Evolutionary conservation across 2,329 filamentous ascomycete genomes (phyloP).

Genomic region (Pezicula neosporulosa): DNA sequence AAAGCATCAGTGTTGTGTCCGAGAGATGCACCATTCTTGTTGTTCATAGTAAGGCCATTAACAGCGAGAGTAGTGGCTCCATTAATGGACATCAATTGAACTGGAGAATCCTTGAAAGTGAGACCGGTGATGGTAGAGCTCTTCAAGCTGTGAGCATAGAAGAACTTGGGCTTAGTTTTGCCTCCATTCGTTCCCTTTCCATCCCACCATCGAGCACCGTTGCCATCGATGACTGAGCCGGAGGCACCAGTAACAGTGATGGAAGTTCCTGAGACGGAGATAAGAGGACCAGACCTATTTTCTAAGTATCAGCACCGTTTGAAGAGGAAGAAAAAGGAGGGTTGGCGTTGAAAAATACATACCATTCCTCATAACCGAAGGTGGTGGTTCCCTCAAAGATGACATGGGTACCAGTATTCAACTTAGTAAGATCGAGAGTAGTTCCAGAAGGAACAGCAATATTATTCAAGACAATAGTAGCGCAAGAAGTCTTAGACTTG

Average conservation of each 20-base stretch:
- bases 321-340: too few species aligned
- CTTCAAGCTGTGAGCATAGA: background rate
- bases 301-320: slow-evolving; percentile 15
- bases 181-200: slow-evolving; percentile 44
- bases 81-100: slow-evolving; percentile 23
- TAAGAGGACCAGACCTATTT: slow-evolving; percentile 26
- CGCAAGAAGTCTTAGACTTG: slow-evolving; percentile 46
- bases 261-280: slow-evolving; percentile 35
- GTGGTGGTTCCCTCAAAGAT: slow-evolving; percentile 30
- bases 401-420: slow-evolving; percentile 41
- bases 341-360: too few species aligned
- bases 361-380: slow-evolving; percentile 25
- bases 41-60: slow-evolving; percentile 28
- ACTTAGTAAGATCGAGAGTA: slow-evolving; percentile 52
- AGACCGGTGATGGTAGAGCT: slow-evolving; percentile 23
- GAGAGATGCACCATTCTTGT: slow-evolving; percentile 30
- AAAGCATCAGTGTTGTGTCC: slow-evolving; percentile 32
- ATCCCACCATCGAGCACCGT: slow-evolving; percentile 40
- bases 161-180: slow-evolving; percentile 7
- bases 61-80: slow-evolving; percentile 36
- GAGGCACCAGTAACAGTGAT: slow-evolving; percentile 35
- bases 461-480: slow-evolving; percentile 48
- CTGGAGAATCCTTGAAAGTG: slow-evolving; percentile 1
- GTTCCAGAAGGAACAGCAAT: slow-evolving; percentile 53
- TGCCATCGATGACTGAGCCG: slow-evolving; percentile 34